Conservation (phyloP, 2,329 filamentous ascomycete genomes). For the Aspergillus hiratsukae region DNA sequence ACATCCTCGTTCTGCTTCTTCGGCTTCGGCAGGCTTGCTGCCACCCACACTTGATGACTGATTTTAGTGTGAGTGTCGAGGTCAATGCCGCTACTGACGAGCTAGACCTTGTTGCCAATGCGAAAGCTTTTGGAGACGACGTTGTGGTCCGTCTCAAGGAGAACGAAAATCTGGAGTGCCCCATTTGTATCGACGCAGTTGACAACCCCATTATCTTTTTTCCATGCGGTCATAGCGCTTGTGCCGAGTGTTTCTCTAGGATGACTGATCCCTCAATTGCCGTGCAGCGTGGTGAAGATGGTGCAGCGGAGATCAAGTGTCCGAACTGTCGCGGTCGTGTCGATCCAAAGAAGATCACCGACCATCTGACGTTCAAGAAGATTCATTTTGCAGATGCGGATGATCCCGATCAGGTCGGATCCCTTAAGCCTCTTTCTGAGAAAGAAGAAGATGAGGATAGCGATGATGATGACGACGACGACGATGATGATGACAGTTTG, state of each 20-base stretch:
- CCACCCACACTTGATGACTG: conserved; percentile 67
- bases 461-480: conserved; percentile 31
- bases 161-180: conserved; percentile 67
- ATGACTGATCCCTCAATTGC: conserved; percentile 59
- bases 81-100: conserved; percentile 44
- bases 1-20: conserved; percentile 72
- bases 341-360: conserved; percentile 66
- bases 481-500: conserved; percentile 30
- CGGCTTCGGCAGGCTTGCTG: conserved; percentile 78
- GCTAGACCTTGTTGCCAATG: conserved; percentile 58
- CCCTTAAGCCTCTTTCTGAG: conserved; percentile 17
- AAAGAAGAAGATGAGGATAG: conserved; percentile 20
- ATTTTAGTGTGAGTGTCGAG: conserved; percentile 57
- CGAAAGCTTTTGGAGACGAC: conserved; percentile 53
- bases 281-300: conserved; percentile 58
- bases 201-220: conserved; percentile 72
- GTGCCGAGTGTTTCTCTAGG: conserved; percentile 68
- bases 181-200: conserved; percentile 73
- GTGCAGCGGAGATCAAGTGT: conserved; percentile 55
- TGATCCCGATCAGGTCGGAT: conserved; percentile 16
- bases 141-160: conserved; percentile 65
- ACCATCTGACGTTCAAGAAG: conserved; percentile 67
- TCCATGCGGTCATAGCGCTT: conserved; percentile 78
- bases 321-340: conserved; percentile 69
- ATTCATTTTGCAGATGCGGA: conserved; percentile 60